These are phyloP conservation scores for Ceratobasidium sp. DNA, from an alignment of 1,284 basidiomycete genomes.

Conservation along the genomic window DNA sequence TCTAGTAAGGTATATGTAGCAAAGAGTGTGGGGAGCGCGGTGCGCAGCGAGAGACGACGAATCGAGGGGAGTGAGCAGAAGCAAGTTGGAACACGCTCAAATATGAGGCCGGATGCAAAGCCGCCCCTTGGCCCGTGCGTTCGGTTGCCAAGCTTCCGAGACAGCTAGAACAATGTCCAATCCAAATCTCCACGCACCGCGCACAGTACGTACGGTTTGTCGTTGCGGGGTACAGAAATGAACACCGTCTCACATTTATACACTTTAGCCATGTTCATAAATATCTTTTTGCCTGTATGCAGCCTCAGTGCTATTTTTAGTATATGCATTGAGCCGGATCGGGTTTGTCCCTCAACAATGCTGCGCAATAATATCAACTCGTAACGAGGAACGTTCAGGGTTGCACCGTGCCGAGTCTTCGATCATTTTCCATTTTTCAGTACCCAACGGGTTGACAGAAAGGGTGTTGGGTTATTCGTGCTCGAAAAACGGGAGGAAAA, in stretches of 20 bases:
- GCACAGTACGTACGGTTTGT: not conserved
- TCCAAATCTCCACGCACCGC: not conserved
- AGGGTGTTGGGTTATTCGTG: too few species aligned
- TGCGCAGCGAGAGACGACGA: not conserved
- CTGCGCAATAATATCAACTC: not conserved
- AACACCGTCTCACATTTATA: not conserved
- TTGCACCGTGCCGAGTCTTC: slow-evolving; percentile 5
- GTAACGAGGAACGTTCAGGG: not conserved
- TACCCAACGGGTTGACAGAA: not conserved
- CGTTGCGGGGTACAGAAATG: not conserved
- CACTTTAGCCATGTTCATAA: not conserved
- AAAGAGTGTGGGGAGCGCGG: slow-evolving; percentile 21
- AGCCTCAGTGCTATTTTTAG: not conserved
- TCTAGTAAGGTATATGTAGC: slow-evolving; percentile 7
- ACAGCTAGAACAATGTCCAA: not conserved
- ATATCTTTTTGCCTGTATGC: not conserved
- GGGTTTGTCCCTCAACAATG: not conserved
- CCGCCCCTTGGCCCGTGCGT: slow-evolving; percentile 35
- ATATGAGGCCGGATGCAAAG: slow-evolving; percentile 26
- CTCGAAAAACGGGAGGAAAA: too few species aligned
- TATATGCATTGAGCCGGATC: not conserved
- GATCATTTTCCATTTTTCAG: not conserved
- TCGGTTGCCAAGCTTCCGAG: slow-evolving; percentile 12
- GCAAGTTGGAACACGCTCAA: slow-evolving; percentile 8
- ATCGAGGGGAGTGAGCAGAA: not conserved